These are phyloP conservation scores for Paraconiothyrium brasiliense DNA, from an alignment of 2,329 filamentous ascomycete species.

Conservation along the genomic window DNA sequence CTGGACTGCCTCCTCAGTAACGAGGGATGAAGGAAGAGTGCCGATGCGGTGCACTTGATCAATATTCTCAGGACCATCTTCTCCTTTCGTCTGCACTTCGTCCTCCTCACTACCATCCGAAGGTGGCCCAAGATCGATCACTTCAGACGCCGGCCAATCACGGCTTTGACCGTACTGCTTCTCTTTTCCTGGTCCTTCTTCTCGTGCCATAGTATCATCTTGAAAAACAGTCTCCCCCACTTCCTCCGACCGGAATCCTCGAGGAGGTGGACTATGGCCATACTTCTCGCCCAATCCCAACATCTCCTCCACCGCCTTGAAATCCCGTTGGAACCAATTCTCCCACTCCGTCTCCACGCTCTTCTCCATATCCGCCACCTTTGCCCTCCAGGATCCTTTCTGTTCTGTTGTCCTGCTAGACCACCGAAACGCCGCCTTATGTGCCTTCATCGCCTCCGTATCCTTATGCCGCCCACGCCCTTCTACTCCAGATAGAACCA, in stretches of 20 bases:
- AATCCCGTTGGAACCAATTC: background rate
- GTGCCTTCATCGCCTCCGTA: background rate
- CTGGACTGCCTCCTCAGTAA: background rate
- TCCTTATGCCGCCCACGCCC: too few species aligned
- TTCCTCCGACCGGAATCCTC: background rate
- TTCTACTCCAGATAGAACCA: background rate
- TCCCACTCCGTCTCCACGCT: background rate
- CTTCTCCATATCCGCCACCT: background rate
- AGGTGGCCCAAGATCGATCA: too few species aligned
- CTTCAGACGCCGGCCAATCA: background rate
- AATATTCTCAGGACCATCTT: background rate
- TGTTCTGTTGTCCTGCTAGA: background rate
- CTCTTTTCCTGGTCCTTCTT: background rate
- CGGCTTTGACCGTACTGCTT: background rate
- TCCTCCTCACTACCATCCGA: too few species aligned
- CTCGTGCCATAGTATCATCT: background rate
- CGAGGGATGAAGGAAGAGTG: background rate
- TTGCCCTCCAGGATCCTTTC: background rate
- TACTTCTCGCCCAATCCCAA: background rate
- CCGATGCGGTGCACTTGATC: background rate
- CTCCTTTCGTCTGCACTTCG: too few species aligned
- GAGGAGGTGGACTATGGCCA: background rate
- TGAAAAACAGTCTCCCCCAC: background rate
- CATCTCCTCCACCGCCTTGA: background rate
- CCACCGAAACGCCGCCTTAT: background rate